Evolutionary conservation across 2,329 filamentous ascomycete genomes (phyloP).

Genomic region (Gaeumannomyces tritici): DNA sequence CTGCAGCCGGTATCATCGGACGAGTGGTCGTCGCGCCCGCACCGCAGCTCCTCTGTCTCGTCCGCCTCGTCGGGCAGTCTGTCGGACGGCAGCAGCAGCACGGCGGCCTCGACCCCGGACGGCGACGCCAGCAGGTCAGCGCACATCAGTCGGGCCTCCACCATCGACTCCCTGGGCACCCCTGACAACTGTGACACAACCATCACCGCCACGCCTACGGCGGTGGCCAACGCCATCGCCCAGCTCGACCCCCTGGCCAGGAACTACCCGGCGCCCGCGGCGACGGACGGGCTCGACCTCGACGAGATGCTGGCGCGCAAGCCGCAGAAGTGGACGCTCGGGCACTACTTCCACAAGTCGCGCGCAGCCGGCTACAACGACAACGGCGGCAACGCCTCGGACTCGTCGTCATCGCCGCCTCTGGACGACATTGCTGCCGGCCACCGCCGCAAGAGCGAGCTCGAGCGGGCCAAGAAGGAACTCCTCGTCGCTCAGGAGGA

Average conservation of each 20-base stretch:
- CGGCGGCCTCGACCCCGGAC: neutral
- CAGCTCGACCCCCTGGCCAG: conserved; percentile 23
- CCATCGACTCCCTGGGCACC: conserved; percentile 1
- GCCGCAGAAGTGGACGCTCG: conserved; percentile 29
- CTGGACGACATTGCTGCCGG: neutral
- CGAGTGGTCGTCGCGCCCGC: conserved; percentile 6
- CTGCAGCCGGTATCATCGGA: neutral
- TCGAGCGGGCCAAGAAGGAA: conserved; percentile 37
- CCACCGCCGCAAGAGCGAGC: conserved; percentile 17
- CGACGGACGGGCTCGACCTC: conserved; percentile 25
- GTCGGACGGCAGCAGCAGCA: conserved; percentile 3
- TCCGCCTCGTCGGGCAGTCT: conserved; percentile 4
- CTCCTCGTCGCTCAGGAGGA: conserved; percentile 28
- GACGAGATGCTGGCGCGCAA: conserved; percentile 31
- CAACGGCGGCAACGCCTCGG: conserved; percentile 14
- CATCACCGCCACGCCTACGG: too few relatives aligned
- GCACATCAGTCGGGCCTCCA: conserved; percentile 6
- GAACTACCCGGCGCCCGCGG: conserved; percentile 28
- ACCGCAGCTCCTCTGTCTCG: conserved; percentile 12
- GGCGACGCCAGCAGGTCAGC: conserved; percentile 3
- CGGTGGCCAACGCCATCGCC: neutral
- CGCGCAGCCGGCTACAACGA: conserved; percentile 22
- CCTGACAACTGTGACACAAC: too few relatives aligned
- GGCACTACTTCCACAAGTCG: conserved; percentile 16
- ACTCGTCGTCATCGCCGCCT: neutral